These are phyloP conservation scores for Aphanomyces cochlioides DNA, from an alignment of 352 stramenopile genomes.

Conservation along the genomic window DNA sequence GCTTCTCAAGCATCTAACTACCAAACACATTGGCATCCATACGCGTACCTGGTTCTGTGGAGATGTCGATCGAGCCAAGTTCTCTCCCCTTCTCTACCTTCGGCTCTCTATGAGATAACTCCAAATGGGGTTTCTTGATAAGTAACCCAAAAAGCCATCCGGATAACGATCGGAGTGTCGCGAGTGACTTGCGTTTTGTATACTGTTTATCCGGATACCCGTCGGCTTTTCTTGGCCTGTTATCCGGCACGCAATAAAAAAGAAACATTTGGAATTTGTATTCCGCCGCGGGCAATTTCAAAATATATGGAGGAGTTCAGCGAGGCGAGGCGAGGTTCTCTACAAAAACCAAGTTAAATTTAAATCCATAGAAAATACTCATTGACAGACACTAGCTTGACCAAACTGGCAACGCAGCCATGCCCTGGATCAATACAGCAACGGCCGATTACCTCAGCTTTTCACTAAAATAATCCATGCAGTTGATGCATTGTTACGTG, in stretches of 20 bases:
- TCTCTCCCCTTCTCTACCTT: constrained; percentile 14
- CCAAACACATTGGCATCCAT: not conserved
- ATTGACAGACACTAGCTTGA: not conserved
- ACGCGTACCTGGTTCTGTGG: constrained; percentile 6
- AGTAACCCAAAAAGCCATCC: constrained; percentile 12
- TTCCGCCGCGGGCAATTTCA: not conserved
- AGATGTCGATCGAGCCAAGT: not conserved
- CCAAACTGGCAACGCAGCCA: not conserved
- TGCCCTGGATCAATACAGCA: no score
- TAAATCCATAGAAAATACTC: not conserved
- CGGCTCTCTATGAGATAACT: constrained; percentile 17
- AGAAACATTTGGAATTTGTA: constrained; percentile 6
- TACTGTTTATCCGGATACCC: not conserved
- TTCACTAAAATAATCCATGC: no score
- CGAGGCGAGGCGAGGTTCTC: not conserved
- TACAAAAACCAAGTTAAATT: constrained; percentile 15
- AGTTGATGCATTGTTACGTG: no score
- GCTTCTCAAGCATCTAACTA: not conserved
- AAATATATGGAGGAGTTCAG: constrained; percentile 8
- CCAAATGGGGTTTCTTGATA: constrained; percentile 25
- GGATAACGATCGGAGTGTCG: not conserved
- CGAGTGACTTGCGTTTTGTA: not conserved
- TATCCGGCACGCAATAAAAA: not conserved
- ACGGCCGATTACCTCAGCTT: no score
- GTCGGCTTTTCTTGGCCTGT: not conserved